Evolutionary conservation across 441 rosid species (phyloP), one percentile per base, ranked within the genome.

Genomic region (Gossypium davidsonii): DNA sequence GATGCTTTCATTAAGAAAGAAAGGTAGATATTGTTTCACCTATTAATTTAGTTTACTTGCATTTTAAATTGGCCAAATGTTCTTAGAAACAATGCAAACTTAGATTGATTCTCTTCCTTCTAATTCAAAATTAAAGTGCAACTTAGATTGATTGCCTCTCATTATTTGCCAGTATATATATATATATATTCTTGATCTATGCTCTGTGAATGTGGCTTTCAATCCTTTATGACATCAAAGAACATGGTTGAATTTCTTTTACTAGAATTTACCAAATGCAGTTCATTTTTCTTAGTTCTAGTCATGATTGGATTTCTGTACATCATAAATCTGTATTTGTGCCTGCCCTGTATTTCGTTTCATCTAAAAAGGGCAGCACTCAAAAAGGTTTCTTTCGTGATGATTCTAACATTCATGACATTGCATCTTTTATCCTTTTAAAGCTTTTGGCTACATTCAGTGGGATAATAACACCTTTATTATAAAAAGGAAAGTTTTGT

Each of bases 401-500:
- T 34, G 39, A 34, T 34, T 34, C 39, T 6, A 34, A 34, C 39
- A 34, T 34, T 34, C 39, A 34, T 34, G 51, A 12, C n/a, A 46
- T 46, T 46, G 51, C 51, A 46, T 46, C n/a, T 44, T 46, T 46
- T 76, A 17, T 15, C 25, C 11, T 64, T 64, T 49, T 26, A 52
- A 31, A 58, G 71, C 21, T 66, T 67, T 74, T 68, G 73, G 68
- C 39, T 34, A 6, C 39, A 34, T 6, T 34, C 39, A 34, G 39
- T 34, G 39, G 63, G 57, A 23, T 34, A 75, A 75, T 77, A 55
- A 75, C 76, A 49, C 31, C 58, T 73, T 9, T 51, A 23, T 46
- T 51, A 68, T 28, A 56, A 17, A 67, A 56, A 14, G 7, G 39
- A 25, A 44, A 60, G 23, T 64, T 57, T 1, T 10, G 7, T 34